A percentile compares a stretch with the other conserved stretches of the same genome.
Evolutionary conservation across 2,329 filamentous ascomycete genomes (phyloP).

Genomic region (Arthroderma uncinatum): DNA sequence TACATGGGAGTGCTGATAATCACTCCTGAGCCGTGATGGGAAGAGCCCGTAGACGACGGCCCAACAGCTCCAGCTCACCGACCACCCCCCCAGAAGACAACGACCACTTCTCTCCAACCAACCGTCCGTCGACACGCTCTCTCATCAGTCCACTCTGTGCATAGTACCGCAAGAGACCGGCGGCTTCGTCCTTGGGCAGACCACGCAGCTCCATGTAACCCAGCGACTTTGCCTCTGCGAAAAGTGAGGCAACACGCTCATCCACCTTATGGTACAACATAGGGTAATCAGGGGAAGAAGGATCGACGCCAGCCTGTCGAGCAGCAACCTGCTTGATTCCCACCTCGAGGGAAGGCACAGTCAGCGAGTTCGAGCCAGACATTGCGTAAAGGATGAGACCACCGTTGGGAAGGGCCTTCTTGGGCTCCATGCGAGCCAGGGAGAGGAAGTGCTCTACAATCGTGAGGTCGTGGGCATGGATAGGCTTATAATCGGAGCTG

Average conservation of each 20-base stretch:
- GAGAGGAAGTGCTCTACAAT: slow-evolving; percentile 65
- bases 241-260: slow-evolving; percentile 39
- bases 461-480: slow-evolving; percentile 78
- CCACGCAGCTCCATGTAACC: slow-evolving; percentile 50
- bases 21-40: neutral
- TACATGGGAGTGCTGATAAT: neutral
- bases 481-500: slow-evolving; percentile 54
- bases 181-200: slow-evolving; percentile 62
- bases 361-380: slow-evolving; percentile 58
- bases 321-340: slow-evolving; percentile 46
- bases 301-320: slow-evolving; percentile 29
- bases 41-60: slow-evolving; percentile 34
- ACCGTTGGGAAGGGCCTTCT: slow-evolving; percentile 51
- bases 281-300: slow-evolving; percentile 33
- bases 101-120: slow-evolving; percentile 73
- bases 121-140: slow-evolving; percentile 55
- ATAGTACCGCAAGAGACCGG: slow-evolving; percentile 84
- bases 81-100: slow-evolving; percentile 69
- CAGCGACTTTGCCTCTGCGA: slow-evolving; percentile 30
- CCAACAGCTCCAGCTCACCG: slow-evolving; percentile 70
- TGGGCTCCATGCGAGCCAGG: slow-evolving; percentile 41
- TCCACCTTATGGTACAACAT: slow-evolving; percentile 44
- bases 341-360: slow-evolving; percentile 56
- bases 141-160: slow-evolving; percentile 72
- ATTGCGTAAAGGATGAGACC: slow-evolving; percentile 67